These are phyloP conservation scores for Hyaloscypha hepaticicola DNA, from an alignment of 495 filamentous ascomycete species.

Conservation along the genomic window DNA sequence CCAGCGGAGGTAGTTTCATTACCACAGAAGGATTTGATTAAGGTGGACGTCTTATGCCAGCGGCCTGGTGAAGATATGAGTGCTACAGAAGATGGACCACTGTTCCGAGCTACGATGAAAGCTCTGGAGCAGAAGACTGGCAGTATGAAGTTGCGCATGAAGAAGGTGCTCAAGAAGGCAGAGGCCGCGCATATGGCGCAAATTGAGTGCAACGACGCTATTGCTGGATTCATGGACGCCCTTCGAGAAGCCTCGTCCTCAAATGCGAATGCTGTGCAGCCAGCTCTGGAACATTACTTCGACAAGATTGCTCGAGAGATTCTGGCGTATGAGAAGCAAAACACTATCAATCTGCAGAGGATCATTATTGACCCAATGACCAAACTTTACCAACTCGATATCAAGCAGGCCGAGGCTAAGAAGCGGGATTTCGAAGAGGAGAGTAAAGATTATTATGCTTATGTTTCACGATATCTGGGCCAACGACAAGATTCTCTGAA, in stretches of 20 bases:
- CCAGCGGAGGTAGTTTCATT: slow-evolving; percentile 1
- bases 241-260: slow-evolving; percentile 84
- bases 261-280: slow-evolving; percentile 92
- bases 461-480: slow-evolving; percentile 90
- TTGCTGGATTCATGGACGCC: slow-evolving; percentile 79
- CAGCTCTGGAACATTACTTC: slow-evolving; percentile 96
- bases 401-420: slow-evolving; percentile 96
- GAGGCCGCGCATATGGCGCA: slow-evolving; percentile 84
- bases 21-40: slow-evolving; percentile 47
- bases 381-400: slow-evolving; percentile 89
- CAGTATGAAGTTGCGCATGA: slow-evolving; percentile 90
- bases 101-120: slow-evolving; percentile 97
- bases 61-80: slow-evolving; percentile 86
- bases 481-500: slow-evolving; percentile 94
- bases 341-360: slow-evolving; percentile 79
- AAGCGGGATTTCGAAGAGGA: slow-evolving; percentile 99
- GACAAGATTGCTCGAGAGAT: slow-evolving; percentile 95
- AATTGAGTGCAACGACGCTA: slow-evolving; percentile 77
- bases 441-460: slow-evolving; percentile 95
- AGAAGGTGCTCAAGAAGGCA: slow-evolving; percentile 89
- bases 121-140: slow-evolving; percentile 94
- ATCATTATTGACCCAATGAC: slow-evolving; percentile 91
- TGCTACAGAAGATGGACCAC: slow-evolving; percentile 84
- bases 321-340: slow-evolving; percentile 78
- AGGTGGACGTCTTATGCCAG: slow-evolving; percentile 84